Conservation (phyloP, 345 rosid species). For the Sonneratia alba region DNA sequence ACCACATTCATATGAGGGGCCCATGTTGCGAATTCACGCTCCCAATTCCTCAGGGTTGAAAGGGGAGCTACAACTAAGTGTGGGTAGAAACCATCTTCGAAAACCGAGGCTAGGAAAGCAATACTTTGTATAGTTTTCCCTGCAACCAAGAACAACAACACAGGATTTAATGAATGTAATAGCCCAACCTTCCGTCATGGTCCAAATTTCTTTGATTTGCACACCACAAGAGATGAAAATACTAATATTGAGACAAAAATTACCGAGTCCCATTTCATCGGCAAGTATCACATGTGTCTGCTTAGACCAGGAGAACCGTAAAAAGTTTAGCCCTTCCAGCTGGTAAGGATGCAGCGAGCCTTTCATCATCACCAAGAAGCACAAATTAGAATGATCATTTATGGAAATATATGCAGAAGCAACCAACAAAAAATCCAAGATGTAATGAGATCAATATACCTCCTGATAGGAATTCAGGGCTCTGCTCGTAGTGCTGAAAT, state of each 20-base stretch:
- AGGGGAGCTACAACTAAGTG: conserved; percentile 99
- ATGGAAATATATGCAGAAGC: conserved; percentile 9
- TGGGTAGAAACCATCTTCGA: conserved; percentile 47
- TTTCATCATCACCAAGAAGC: conserved; percentile 23
- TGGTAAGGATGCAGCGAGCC: conserved; percentile 96
- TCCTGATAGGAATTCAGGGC: conserved; percentile 85
- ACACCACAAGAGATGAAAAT: neutral
- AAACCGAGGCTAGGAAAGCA: conserved; percentile 93
- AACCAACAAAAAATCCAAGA: neutral
- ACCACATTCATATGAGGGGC: conserved; percentile 99
- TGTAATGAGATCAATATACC: conserved; percentile 26
- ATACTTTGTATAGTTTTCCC: conserved; percentile 99
- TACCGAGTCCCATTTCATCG: conserved; percentile 99
- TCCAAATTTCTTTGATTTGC: neutral
- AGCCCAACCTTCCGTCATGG: neutral
- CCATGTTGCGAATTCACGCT: conserved; percentile 96
- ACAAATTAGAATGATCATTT: conserved; percentile 11
- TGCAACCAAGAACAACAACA: conserved; percentile 26
- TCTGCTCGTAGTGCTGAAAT: conserved; percentile 74
- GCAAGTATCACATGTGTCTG: conserved; percentile 97
- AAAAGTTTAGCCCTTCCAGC: conserved; percentile 92
- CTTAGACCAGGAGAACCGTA: conserved; percentile 96
- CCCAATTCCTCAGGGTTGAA: conserved; percentile 97
- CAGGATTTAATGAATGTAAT: conserved; percentile 9
- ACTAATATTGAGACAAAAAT: conserved; percentile 7